Conservation (phyloP, 2,329 filamentous ascomycete species). For the Fulvia fulva region DNA sequence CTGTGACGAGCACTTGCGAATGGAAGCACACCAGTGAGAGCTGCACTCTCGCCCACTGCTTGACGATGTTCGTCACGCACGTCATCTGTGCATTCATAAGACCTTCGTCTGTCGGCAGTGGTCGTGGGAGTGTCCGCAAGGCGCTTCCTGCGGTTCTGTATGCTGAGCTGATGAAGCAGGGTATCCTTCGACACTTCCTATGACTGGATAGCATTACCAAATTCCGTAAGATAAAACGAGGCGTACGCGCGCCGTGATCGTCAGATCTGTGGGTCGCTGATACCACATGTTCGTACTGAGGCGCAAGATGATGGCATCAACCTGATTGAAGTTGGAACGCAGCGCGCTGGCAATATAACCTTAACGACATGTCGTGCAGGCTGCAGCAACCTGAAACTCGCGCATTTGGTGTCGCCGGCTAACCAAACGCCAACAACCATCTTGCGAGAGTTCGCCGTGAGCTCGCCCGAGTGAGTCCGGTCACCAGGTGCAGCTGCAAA, state of each 20-base stretch:
- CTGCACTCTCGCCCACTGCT: too few relatives aligned
- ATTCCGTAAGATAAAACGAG: neutral
- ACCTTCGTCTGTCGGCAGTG: neutral
- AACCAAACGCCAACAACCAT: neutral
- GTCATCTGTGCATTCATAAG: neutral
- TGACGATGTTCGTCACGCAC: too few relatives aligned
- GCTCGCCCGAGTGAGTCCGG: neutral
- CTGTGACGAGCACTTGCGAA: too few relatives aligned
- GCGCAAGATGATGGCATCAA: neutral
- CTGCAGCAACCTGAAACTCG: neutral
- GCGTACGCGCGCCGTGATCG: neutral
- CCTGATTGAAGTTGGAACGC: neutral
- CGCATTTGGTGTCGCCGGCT: neutral
- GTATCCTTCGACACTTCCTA: neutral
- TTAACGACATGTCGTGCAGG: neutral
- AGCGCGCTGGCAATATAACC: neutral
- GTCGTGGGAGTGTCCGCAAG: neutral
- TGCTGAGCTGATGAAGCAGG: neutral
- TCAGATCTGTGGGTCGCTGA: neutral
- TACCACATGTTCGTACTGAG: neutral
- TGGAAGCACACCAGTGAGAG: too few relatives aligned
- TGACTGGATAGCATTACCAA: neutral
- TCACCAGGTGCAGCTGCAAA: neutral
- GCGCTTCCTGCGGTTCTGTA: neutral
- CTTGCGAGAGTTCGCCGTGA: neutral